These are phyloP conservation scores for Passiflora organensis DNA, from an alignment of 345 rosid species.

Conservation along the genomic window DNA sequence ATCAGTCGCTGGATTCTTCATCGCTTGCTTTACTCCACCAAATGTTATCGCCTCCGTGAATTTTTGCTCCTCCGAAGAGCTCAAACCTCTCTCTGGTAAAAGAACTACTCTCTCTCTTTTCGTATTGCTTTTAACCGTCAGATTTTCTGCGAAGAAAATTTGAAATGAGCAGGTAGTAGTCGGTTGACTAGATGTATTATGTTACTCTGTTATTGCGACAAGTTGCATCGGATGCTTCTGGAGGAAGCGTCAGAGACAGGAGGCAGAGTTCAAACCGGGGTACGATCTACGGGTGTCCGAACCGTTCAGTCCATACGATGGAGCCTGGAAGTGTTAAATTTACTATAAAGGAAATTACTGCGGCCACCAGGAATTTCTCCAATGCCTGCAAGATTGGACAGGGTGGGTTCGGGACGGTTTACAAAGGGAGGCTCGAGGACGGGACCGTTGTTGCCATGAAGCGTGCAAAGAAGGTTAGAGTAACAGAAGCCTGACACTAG, in stretches of 20 bases:
- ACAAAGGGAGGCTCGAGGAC: conserved; percentile 71
- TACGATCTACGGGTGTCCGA: conserved; percentile 23
- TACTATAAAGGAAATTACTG: conserved; percentile 55
- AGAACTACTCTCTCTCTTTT: not conserved
- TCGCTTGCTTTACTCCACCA: conserved; percentile 69
- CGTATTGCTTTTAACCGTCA: not conserved
- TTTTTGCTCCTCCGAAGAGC: conserved; percentile 30
- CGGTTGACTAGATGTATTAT: not conserved
- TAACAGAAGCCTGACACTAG: too few species aligned
- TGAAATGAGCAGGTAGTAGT: not conserved
- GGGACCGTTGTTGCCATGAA: conserved; percentile 75
- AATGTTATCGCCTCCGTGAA: conserved; percentile 30
- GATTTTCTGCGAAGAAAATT: not conserved
- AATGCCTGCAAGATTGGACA: conserved; percentile 82
- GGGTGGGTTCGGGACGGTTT: conserved; percentile 89
- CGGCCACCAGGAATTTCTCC: conserved; percentile 72
- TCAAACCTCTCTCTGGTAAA: conserved; percentile 34
- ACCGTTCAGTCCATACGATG: conserved; percentile 29
- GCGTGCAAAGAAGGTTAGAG: conserved; percentile 92
- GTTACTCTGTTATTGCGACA: not conserved
- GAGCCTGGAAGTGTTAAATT: conserved; percentile 46
- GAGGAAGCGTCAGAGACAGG: conserved; percentile 29
- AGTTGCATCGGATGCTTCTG: conserved; percentile 34
- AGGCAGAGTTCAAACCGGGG: conserved; percentile 39
- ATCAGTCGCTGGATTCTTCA: conserved; percentile 54